Base-by-base conservation (phyloP, 352 stramenopile species). In the Pythium aquatile region DNA sequence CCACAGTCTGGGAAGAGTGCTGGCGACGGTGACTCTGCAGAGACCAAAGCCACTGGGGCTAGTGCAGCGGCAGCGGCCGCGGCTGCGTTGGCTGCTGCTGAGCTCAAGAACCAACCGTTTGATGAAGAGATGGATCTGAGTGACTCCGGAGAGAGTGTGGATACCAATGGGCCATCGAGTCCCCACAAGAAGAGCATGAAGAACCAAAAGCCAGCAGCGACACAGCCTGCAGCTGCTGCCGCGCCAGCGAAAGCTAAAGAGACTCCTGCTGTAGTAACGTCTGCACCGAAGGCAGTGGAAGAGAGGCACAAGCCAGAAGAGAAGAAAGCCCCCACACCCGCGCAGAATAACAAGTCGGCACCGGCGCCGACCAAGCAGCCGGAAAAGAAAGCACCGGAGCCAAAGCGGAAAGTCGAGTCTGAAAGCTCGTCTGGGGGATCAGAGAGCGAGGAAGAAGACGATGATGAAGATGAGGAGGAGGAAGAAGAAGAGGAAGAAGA, bases 111-210 rank as follows among this genome's bases (percentile, higher is more conserved):
- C 69, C 81, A 83, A 30, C 87, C 87, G 54, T 94, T 94, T 55
- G 88, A 97, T 51, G 87, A 94, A 70, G 74, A 95, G 70, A 77
- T 96, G 8, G 87, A 95, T 51, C 55, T 96, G 39, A 96, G 87
- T 55, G 88, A 96, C 63, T 96, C 87, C 11, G 87, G 80, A 8
- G 88, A 87, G 14, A 96, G 87, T 44, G 70, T 96, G 28, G 87
- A 95, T 61, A 96, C 87, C 26, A 85, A 89, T 40, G 85, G 78
- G 26, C 81, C 87, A 11, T 79, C 79, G 20, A 91, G 79, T 68
- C 81, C 84, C 11, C 68, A 87, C 33, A 78, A 70, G 20, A 77
- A 70, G 51, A 73, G 61, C 58, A 80, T 81, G 54, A 79, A 83
- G 61, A 72, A 55, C 55, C 69, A 72, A 14, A 67, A 75, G 28